Evolutionary conservation across 345 rosid species (phyloP), one percentile per base, ranked within the genome.

Genomic region (Brassica carinata): DNA sequence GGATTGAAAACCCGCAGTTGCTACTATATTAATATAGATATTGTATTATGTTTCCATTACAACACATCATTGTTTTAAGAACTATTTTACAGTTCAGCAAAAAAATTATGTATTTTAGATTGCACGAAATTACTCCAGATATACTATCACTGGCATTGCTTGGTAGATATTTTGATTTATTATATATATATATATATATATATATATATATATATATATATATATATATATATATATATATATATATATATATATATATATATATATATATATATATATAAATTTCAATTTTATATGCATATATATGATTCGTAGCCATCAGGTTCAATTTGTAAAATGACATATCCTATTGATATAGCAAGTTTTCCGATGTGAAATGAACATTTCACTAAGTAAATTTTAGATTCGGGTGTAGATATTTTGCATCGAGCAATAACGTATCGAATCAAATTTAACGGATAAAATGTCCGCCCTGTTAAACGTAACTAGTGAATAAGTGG

Each of bases 141-240:
- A 9, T 33, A 57, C 64, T 57, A 15, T n/a, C 59, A 3, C 55
- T 67, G 57, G 57, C 73, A 76, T 76, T 67, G 14, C 61, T 58
- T 38, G 67, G 29, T 38, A 58, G 30, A 57, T 58, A 2, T 57
- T 34, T 67, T 57, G 43, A 8, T 67, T 27, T 17, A 23, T 23
- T 23, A 23, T 23, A 23, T 23, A 23, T 23, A 23, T 19, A 19
- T 19, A 19, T 19, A 19, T 19, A 19, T 19, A n/a, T n/a, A n/a
- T n/a, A n/a, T n/a, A n/a, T n/a, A n/a, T n/a, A n/a, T n/a, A n/a
- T n/a, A n/a, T n/a, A n/a, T n/a, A n/a, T n/a, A n/a, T n/a, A n/a
- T n/a, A n/a, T n/a, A n/a, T n/a, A n/a, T n/a, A n/a, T n/a, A n/a
- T n/a, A n/a, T n/a, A n/a, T n/a, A n/a, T n/a, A n/a, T n/a, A n/a